Conservation (phyloP, 768 basidiomycete genomes). For the Suillus weaverae region DNA sequence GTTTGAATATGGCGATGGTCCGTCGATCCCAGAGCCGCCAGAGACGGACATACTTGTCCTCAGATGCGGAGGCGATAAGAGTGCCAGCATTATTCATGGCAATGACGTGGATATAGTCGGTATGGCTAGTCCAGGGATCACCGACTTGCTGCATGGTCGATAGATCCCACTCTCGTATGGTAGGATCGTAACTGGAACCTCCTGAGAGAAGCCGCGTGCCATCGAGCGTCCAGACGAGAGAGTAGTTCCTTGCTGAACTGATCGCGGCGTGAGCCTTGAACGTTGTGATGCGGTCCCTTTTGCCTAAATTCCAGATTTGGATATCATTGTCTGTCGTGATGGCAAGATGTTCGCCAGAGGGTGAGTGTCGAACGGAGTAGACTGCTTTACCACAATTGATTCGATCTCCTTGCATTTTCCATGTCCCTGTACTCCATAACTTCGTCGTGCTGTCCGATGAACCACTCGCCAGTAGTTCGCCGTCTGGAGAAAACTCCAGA, state of each 20-base stretch:
- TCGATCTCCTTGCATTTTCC: neutral
- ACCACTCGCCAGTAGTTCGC: neutral
- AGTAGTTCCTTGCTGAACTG: no score
- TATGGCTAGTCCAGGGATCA: neutral
- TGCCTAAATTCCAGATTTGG: neutral
- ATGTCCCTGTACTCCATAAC: neutral
- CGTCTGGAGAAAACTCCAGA: neutral
- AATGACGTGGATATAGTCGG: neutral
- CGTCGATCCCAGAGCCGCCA: neutral
- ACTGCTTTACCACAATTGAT: neutral
- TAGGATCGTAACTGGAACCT: neutral
- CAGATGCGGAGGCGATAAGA: neutral
- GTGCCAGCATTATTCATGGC: neutral
- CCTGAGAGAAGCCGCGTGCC: neutral
- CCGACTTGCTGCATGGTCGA: neutral
- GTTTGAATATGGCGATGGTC: neutral
- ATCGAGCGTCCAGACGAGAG: neutral
- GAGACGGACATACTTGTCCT: neutral
- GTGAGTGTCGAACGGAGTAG: neutral
- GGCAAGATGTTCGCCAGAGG: neutral
- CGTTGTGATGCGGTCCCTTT: neutral
- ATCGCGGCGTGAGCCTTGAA: neutral
- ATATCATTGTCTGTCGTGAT: neutral
- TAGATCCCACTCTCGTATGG: neutral
- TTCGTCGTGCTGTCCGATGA: neutral